Evolutionary conservation across 169 alveolate species (phyloP).

Genomic region (Plasmodium gallinaceum): DNA sequence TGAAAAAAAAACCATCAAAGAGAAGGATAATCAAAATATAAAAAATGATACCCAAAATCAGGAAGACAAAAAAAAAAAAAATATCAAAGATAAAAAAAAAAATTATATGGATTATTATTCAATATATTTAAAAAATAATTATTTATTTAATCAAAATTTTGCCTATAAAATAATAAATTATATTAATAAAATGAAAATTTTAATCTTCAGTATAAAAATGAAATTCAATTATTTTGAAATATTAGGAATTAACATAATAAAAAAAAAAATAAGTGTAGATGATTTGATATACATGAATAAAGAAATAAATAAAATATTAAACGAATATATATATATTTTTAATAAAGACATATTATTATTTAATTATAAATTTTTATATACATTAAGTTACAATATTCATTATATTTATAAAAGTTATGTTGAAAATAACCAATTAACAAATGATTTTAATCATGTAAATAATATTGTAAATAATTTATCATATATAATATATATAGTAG

Average conservation of each 20-base stretch:
- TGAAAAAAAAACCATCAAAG: neutral
- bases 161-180: conserved; percentile 45
- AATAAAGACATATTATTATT: conserved; percentile 60
- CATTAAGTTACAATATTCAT: conserved; percentile 60
- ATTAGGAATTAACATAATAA: conserved; percentile 66
- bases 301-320: conserved; percentile 57
- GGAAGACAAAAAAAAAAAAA: neutral
- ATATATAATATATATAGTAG: conserved; percentile 32
- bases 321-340: conserved; percentile 67
- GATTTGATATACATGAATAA: conserved; percentile 64
- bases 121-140: conserved; percentile 11
- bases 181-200: conserved; percentile 27
- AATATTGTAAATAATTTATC: conserved; percentile 48
- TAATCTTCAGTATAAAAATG: conserved; percentile 27
- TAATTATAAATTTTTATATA: conserved; percentile 66
- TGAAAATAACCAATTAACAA: conserved; percentile 33
- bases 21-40: neutral
- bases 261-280: conserved; percentile 68
- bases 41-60: neutral
- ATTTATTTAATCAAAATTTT: conserved; percentile 44
- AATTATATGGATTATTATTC: neutral
- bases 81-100: neutral
- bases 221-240: conserved; percentile 54
- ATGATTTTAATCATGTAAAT: conserved; percentile 49
- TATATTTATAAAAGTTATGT: conserved; percentile 65